A percentile compares a stretch with the other conserved stretches of the same genome.
phyloP scores from a whole-genome alignment of 2,329 filamentous ascomycete genomes.

The Apiospora phragmitis region DNA sequence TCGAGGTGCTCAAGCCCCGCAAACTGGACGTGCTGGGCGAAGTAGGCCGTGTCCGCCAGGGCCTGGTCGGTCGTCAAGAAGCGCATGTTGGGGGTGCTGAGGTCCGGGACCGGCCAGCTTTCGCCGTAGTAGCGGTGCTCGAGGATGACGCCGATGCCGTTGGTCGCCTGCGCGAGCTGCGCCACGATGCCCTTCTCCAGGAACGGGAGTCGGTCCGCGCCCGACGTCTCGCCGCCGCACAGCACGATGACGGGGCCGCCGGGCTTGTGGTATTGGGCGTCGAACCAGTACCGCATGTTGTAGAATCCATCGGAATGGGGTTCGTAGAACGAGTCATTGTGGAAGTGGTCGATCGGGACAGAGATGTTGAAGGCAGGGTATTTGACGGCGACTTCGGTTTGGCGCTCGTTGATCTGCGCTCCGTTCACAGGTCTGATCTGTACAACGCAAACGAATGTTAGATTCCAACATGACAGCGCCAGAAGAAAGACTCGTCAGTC shows the following conservation, averaged over 20 bases:
- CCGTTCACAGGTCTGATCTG: not conserved
- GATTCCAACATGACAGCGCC: not conserved
- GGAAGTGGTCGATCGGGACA: slow-evolving; percentile 76
- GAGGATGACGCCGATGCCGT: slow-evolving; percentile 76
- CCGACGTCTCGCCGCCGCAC: slow-evolving; percentile 69
- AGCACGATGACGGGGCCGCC: slow-evolving; percentile 83
- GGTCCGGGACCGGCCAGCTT: slow-evolving; percentile 67
- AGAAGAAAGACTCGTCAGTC: not conserved
- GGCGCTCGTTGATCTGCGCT: slow-evolving; percentile 16
- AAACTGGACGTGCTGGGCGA: slow-evolving; percentile 72
- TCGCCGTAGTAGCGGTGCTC: slow-evolving; percentile 87
- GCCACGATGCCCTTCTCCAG: slow-evolving; percentile 77
- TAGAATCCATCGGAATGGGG: slow-evolving; percentile 72
- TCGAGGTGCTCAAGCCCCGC: slow-evolving; percentile 67
- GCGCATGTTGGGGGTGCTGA: slow-evolving; percentile 69
- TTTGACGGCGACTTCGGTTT: slow-evolving; percentile 19
- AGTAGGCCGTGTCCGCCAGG: slow-evolving; percentile 78
- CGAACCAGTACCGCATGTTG: slow-evolving; percentile 79
- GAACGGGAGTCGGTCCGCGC: slow-evolving; percentile 63
- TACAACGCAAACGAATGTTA: not conserved
- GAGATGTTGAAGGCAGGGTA: slow-evolving; percentile 43
- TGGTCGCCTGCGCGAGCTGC: slow-evolving; percentile 68
- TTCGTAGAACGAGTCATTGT: slow-evolving; percentile 75
- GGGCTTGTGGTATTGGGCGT: slow-evolving; percentile 70
- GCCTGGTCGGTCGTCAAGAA: slow-evolving; percentile 85